Base-by-base conservation (phyloP, 805 yeast species). In the Yamadazyma laniorum region DNA sequence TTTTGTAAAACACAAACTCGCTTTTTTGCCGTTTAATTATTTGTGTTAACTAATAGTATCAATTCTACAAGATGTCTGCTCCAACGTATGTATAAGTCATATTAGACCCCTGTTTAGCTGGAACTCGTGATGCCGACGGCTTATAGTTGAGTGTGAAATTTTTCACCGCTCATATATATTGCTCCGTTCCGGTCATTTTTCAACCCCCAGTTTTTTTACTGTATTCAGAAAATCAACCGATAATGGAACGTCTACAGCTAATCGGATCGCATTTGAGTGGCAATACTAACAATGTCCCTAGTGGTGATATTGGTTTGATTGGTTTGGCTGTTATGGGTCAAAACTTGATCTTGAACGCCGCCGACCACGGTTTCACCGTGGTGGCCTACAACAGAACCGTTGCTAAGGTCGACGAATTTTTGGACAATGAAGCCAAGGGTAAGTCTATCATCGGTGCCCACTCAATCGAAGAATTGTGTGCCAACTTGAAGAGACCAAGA, bases 301-400 rank as follows among this genome's bases (percentile, higher is more conserved):
- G 86, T 65, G 93, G 91, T 77, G 99, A 91, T 82, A 82, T 91
- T 69, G 99, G 97, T 71, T 86, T 91, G 67, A 90, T 93, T 63
- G 99, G 99, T 67, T 80, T 91, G 79, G 99, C 99, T 84, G 99
- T 91, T 55, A 91, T 91, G 99, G 99, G 99, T 72, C 95, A 86
- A 78, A 91, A 91, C 80, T 76, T 91, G 79, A 88, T 91, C 66
- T 79, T 91, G 53, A 91, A 91, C 72, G 95, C 95, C 61, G 99
- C 99, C 55, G 99, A 91, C 78, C 95, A 91, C 75, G 97, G 97
- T 43, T 91, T 79, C 78, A 88, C 96, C 51, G 98, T 93, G 58
- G 96, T 88, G 60, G 97, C 97, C 47, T 93, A 79, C 85, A 91
- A 91, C 93, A 88, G 99, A 82, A 93, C 98, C 45, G 87, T 82